phyloP scores from a whole-genome alignment of 2,329 filamentous ascomycete genomes.

The Claviceps purpurea region DNA sequence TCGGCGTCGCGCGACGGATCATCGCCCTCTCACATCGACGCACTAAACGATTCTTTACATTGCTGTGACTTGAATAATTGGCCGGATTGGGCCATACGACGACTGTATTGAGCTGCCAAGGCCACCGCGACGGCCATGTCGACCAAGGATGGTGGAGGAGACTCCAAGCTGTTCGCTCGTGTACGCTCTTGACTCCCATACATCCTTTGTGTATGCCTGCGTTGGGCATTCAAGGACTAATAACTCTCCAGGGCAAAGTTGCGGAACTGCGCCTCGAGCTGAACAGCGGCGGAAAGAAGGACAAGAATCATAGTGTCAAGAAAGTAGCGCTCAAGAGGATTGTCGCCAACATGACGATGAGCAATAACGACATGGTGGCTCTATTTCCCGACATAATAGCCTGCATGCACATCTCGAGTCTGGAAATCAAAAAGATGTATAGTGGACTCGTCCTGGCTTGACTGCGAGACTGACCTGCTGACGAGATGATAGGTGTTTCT shows the following conservation, averaged over 20 bases:
- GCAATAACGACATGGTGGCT: constrained; percentile 99
- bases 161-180: constrained; percentile 98
- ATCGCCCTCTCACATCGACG: not conserved
- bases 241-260: constrained; percentile 80
- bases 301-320: constrained; percentile 89
- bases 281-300: constrained; percentile 88
- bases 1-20: constrained; percentile 9
- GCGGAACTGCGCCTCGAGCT: constrained; percentile 92
- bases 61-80: not conserved
- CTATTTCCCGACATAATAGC: constrained; percentile 89
- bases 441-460: not conserved
- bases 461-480: not conserved
- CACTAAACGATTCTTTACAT: not conserved
- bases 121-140: constrained; percentile 31
- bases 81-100: not conserved
- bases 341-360: constrained; percentile 99
- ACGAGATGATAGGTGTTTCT: constrained; percentile 61
- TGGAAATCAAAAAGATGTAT: constrained; percentile 99
- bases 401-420: constrained; percentile 86
- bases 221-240: constrained; percentile 33
- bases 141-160: constrained; percentile 54
- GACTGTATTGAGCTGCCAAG: not conserved
- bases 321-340: constrained; percentile 99
- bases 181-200: constrained; percentile 38
- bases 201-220: constrained; percentile 36